Conservation (phyloP, 2,329 filamentous ascomycete genomes). For the Metarhizium anisopliae region DNA sequence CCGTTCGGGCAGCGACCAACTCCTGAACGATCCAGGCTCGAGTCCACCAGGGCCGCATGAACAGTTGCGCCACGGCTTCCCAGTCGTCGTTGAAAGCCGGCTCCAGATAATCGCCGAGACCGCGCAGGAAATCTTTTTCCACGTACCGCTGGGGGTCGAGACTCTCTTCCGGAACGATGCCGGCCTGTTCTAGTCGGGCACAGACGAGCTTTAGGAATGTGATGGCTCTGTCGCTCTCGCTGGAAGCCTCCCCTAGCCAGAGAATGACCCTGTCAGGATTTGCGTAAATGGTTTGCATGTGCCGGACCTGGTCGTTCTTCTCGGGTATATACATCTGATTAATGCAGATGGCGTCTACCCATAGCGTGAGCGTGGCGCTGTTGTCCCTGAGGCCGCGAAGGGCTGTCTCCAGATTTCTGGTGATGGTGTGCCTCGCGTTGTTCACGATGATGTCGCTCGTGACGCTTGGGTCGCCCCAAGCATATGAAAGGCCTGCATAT, state of each 20-base stretch:
- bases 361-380: background rate
- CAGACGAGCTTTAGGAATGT: background rate
- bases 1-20: background rate
- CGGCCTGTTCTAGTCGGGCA: too few relatives aligned
- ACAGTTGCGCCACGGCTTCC: background rate
- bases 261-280: background rate
- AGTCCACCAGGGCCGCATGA: background rate
- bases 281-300: background rate
- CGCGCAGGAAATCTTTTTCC: background rate
- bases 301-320: background rate
- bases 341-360: background rate
- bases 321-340: background rate
- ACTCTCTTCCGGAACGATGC: background rate
- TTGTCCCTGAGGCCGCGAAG: background rate
- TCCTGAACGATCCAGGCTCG: background rate
- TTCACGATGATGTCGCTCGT: background rate
- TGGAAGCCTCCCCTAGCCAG: background rate
- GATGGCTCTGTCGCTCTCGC: background rate
- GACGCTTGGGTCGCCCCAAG: background rate
- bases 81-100: background rate
- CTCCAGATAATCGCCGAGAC: background rate
- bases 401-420: background rate
- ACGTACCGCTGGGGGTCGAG: background rate
- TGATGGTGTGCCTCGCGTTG: background rate
- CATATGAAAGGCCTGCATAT: background rate